Percentiles rank a stretch among this genome's conserved stretches.
Evolutionary conservation across 345 rosid genomes (phyloP).

Genomic region (Bretschneidera sinensis): DNA sequence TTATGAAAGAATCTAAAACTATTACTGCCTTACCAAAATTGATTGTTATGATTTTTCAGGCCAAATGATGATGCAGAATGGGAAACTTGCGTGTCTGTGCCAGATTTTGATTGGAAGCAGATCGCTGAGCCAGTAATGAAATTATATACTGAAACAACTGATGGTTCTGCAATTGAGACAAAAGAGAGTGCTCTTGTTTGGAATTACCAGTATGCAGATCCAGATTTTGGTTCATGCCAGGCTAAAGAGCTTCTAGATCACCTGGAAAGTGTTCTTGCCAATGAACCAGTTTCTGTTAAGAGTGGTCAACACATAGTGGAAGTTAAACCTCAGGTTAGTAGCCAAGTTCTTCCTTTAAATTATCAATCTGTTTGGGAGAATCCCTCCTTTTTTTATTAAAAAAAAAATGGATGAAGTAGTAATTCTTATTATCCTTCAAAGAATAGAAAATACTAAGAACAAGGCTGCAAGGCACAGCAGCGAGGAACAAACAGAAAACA

Average conservation of each 20-base stretch:
- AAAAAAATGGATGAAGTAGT: too few species aligned
- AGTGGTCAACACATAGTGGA: slow-evolving; percentile 84
- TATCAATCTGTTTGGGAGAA: neutral
- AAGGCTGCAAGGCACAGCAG: neutral
- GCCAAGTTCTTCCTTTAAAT: neutral
- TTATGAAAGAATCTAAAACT: neutral
- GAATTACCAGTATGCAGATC: slow-evolving; percentile 84
- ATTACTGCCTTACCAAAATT: neutral
- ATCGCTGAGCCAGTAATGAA: slow-evolving; percentile 96
- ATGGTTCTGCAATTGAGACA: slow-evolving; percentile 84
- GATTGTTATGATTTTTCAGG: slow-evolving; percentile 31
- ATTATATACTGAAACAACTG: slow-evolving; percentile 88
- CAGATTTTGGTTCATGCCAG: slow-evolving; percentile 96
- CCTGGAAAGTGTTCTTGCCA: slow-evolving; percentile 85
- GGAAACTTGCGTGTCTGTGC: slow-evolving; percentile 63
- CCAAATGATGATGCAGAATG: slow-evolving; percentile 56
- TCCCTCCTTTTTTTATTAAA: too few species aligned
- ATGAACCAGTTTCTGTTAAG: slow-evolving; percentile 89
- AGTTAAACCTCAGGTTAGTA: slow-evolving; percentile 93
- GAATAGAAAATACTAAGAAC: neutral
- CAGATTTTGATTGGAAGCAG: slow-evolving; percentile 85
- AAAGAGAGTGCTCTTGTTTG: slow-evolving; percentile 89
- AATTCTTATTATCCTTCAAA: neutral
- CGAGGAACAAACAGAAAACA: too few species aligned
- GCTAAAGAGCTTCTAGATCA: slow-evolving; percentile 97